Evolutionary conservation across 164 flowering plant species (phyloP).

Genomic region (Aristolochia fimbriata): DNA sequence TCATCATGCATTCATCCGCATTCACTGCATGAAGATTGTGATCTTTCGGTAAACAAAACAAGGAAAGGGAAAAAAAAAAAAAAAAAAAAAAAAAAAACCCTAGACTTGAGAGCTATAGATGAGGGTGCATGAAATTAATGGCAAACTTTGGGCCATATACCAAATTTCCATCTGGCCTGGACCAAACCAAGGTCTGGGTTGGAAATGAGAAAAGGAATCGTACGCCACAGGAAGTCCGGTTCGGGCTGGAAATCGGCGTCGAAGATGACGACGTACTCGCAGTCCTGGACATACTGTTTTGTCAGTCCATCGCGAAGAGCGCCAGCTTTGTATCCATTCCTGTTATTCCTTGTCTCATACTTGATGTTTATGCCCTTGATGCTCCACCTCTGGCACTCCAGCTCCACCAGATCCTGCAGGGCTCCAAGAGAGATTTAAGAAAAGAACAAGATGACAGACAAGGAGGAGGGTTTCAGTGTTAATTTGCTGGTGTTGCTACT

Average conservation of each 20-base stretch:
- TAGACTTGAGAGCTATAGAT: no score
- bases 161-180: slow-evolving; percentile 69
- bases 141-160: slow-evolving; percentile 13
- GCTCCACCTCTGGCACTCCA: slow-evolving; percentile 51
- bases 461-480: no score
- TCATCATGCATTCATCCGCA: slow-evolving; percentile 59
- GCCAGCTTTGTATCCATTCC: slow-evolving; percentile 63
- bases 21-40: slow-evolving; percentile 27
- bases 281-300: slow-evolving; percentile 37
- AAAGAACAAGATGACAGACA: not conserved
- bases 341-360: slow-evolving; percentile 44
- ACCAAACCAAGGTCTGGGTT: slow-evolving; percentile 53
- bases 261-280: slow-evolving; percentile 51
- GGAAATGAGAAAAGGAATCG: slow-evolving; percentile 42
- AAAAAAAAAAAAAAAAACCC: no score
- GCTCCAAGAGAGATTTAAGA: not conserved
- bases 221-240: slow-evolving; percentile 36
- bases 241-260: slow-evolving; percentile 77
- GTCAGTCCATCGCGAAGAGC: slow-evolving; percentile 50
- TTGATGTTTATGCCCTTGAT: slow-evolving; percentile 41
- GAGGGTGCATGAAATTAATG: no score
- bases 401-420: slow-evolving; percentile 48
- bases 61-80: no score
- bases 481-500: no score
- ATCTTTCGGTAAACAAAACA: not conserved